Conservation (phyloP, 106 monocot genomes). For the Platanthera zijinensis region DNA sequence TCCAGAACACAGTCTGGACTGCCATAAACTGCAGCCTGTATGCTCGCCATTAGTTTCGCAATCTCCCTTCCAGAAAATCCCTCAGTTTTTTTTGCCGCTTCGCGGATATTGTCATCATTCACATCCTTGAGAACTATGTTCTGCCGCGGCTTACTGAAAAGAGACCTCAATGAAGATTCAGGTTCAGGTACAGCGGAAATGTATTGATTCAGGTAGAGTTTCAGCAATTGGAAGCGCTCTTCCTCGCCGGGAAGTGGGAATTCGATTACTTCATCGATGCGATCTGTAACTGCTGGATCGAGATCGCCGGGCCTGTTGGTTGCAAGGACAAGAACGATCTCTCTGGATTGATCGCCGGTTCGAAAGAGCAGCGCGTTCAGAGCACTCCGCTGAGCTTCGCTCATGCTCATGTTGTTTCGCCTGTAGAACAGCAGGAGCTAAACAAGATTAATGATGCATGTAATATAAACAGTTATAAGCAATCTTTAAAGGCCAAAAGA, state of each 20-base stretch:
- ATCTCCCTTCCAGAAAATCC: slow-evolving; percentile 98
- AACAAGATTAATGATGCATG: not conserved
- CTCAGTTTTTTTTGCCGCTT: slow-evolving; percentile 58
- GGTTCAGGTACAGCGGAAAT: slow-evolving; percentile 23
- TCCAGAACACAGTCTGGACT: slow-evolving; percentile 61
- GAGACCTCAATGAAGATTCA: slow-evolving; percentile 16
- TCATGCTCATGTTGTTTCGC: slow-evolving; percentile 82
- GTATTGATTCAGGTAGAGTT: slow-evolving; percentile 70
- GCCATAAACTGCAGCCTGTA: slow-evolving; percentile 90
- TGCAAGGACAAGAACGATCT: slow-evolving; percentile 89
- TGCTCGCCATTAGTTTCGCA: slow-evolving; percentile 81
- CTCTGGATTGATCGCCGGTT: slow-evolving; percentile 89
- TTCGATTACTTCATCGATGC: slow-evolving; percentile 91
- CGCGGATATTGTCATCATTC: slow-evolving; percentile 51
- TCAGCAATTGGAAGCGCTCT: slow-evolving; percentile 75
- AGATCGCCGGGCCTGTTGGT: slow-evolving; percentile 94
- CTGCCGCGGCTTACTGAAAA: slow-evolving; percentile 42
- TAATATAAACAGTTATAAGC: not conserved
- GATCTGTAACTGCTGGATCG: slow-evolving; percentile 77
- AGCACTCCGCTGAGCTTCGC: slow-evolving; percentile 93
- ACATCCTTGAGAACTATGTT: slow-evolving; percentile 43
- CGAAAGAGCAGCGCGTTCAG: slow-evolving; percentile 91
- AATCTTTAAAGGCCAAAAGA: not conserved
- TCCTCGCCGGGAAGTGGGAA: slow-evolving; percentile 79
- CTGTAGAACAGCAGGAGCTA: slow-evolving; percentile 19